Base-by-base conservation (phyloP, 305 asterid genomes). In the Galium porrigens region DNA sequence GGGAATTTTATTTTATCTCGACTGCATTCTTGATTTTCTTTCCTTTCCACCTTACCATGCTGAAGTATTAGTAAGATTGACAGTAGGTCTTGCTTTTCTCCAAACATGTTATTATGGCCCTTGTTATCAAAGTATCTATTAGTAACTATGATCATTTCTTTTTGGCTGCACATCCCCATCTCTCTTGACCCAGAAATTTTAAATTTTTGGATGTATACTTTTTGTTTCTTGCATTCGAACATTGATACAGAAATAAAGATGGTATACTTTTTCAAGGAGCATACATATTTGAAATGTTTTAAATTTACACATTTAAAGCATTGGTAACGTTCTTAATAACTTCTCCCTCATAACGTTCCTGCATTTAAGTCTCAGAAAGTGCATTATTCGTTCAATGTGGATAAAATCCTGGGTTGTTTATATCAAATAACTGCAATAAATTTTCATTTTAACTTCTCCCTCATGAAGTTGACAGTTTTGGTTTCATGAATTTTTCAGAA, bases 401-500 rank as follows among this genome's bases (percentile, higher is more conserved):
- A 10, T 37, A 37, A 37, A 37, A 37, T 44, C 51, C 51, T 4
- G 0, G 51, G 51, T n/a, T 14, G 15, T 44, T 44, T 11, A 57
- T 15, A 14, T 57, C n/a, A 29, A 27, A 27, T 8, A 15, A 58
- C 20, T 58, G 63, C 12, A 58, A 58, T 30, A 30, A 0, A 14
- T 58, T 58, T 20, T 58, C 25, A 30, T 14, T 3, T 1, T 54
- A 37, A 20, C 22, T 51, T 49, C 22, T 51, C 55, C 17, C 20
- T 18, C 36, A 14, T 54, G 63, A 42, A 52, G 20, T 53, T 84
- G 70, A 76, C 70, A 30, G 33, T 73, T 67, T 25, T 72, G 66
- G 8, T 81, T 79, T 73, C 57, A 18, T 81, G 77, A 63, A 69
- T 72, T 69, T 72, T 48, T 75, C 86, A 89, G 99, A 85, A 81